Evolutionary conservation across 2,329 filamentous ascomycete species (phyloP), one percentile per base, ranked within the genome.

Genomic region (Claviceps sp.): DNA sequence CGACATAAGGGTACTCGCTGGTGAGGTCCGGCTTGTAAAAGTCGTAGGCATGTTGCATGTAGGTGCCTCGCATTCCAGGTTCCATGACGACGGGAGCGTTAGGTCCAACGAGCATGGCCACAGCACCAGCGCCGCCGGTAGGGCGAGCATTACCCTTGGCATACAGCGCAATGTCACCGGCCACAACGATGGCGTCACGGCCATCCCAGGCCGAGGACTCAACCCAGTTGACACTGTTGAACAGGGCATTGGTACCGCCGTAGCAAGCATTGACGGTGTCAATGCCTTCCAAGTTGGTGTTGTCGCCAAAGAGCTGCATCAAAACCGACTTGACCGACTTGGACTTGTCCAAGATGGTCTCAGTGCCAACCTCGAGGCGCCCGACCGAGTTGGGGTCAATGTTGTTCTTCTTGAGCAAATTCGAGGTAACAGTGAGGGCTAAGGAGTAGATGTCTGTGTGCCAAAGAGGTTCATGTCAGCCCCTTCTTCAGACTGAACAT

Each of bases 11-110:
- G 73, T 91, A 91, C 72, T 91, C 86, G 78, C 83, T 88, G 63
- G 86, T 86, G 59, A 91, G 75, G 69, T 91, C 86, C 62, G 86
- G 86, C 82, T 91, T 91, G 81, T 88, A 91, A 69, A 91, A 91
- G 69, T 91, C 86, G 70, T 91, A 93, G 61, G 83, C 83, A 71
- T 91, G 86, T 68, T 83, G 77, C 82, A 90, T 84, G 75, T 87
- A 88, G 61, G 76, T 83, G 65, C 84, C 86, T 63, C 86, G 83
- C 64, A 89, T 79, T 65, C 87, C 87, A 49, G 86, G 80, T 71
- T 91, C 86, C 58, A 85, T 74, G 55, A 83, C 85, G 56, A 91
- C 72, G 52, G 86, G 86, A 50, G 86, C 86, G 64, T 90, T 74
- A 53, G 86, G 86, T 52, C 86, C 86, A 60, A 91, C 77, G 59